Conservation (phyloP, 305 asterid genomes). For the Ilex paraguariensis region DNA sequence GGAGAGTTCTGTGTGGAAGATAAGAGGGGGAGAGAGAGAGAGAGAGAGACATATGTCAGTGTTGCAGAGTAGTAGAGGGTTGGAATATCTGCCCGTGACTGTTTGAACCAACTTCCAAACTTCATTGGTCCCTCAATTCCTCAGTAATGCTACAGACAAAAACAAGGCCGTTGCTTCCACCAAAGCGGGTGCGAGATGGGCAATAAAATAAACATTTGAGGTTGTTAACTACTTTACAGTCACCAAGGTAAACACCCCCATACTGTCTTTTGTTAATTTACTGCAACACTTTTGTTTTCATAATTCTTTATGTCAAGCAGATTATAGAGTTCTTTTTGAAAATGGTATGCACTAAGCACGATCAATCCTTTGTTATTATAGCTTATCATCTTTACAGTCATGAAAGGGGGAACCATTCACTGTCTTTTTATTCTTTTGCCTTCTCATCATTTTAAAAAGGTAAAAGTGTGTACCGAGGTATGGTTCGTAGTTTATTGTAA, state of each 20-base stretch:
- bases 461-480: too few relatives aligned
- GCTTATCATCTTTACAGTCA: too few relatives aligned
- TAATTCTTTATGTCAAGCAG: too few relatives aligned
- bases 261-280: background rate
- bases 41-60: slow-evolving; percentile 10
- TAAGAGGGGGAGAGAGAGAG: slow-evolving; percentile 1
- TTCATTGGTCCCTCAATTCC: slow-evolving; percentile 18
- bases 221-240: background rate
- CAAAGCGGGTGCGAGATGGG: slow-evolving; percentile 21
- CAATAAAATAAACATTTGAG: background rate
- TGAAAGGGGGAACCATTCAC: too few relatives aligned
- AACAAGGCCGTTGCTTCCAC: slow-evolving; percentile 27
- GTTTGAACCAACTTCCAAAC: slow-evolving; percentile 32
- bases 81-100: slow-evolving; percentile 45
- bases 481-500: too few relatives aligned
- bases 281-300: too few relatives aligned
- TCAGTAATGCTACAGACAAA: slow-evolving; percentile 28
- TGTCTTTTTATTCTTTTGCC: too few relatives aligned
- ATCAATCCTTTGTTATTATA: too few relatives aligned
- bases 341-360: too few relatives aligned
- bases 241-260: background rate
- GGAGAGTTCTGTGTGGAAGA: background rate
- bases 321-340: too few relatives aligned
- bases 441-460: too few relatives aligned
- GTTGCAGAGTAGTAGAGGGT: slow-evolving; percentile 3